These are phyloP conservation scores for Rhizophagus prolifer DNA, from an alignment of 192 early-diverging fungal species.

Conservation along the genomic window DNA sequence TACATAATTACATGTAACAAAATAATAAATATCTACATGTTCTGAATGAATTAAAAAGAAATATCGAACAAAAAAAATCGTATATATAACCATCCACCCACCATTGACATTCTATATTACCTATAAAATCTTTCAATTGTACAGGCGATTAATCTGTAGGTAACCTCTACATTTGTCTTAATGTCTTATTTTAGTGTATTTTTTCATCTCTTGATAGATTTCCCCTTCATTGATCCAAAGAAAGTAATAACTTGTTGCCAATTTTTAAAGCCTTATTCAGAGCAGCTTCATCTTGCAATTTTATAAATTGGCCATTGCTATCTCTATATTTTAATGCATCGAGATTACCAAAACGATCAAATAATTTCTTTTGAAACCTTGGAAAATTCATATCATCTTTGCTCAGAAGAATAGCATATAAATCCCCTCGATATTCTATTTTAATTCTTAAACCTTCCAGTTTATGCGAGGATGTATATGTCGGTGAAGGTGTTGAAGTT, in stretches of 20 bases:
- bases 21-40: neutral
- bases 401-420: constrained; percentile 71
- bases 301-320: constrained; percentile 30
- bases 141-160: too few relatives aligned
- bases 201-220: neutral
- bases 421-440: constrained; percentile 66
- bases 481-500: neutral
- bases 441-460: constrained; percentile 65
- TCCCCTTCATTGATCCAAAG: neutral
- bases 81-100: neutral
- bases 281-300: constrained; percentile 3
- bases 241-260: constrained; percentile 10
- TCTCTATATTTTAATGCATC: constrained; percentile 44
- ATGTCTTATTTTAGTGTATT: neutral
- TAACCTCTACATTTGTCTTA: neutral
- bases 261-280: constrained; percentile 1
- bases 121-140: too few relatives aligned
- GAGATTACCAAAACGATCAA: constrained; percentile 50
- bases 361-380: constrained; percentile 59
- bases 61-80: neutral
- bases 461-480: neutral
- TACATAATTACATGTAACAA: neutral
- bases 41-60: neutral
- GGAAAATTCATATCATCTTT: constrained; percentile 51
- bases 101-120: neutral